These are phyloP conservation scores for Glaciozyma martinii DNA, from an alignment of 768 basidiomycete genomes.

Conservation along the genomic window DNA sequence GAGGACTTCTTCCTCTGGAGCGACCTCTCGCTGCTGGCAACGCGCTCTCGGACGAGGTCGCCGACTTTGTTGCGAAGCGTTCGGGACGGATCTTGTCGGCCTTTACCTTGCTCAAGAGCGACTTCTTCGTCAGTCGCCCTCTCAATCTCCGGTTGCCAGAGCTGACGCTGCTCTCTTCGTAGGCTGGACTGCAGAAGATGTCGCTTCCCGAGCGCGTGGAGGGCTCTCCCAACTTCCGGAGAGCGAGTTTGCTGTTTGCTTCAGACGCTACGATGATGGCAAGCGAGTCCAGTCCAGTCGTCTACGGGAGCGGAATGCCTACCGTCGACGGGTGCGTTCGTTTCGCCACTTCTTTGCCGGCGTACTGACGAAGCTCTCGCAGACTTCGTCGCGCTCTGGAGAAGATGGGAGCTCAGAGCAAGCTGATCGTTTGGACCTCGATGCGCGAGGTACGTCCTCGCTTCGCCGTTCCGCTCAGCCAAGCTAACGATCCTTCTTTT, in stretches of 20 bases:
- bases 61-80: conserved; percentile 71
- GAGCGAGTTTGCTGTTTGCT: conserved; percentile 50
- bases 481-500: not conserved
- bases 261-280: not conserved
- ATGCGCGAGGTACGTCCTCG: conserved; percentile 47
- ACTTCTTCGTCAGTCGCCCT: conserved; percentile 36
- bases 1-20: conserved; percentile 71
- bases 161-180: not conserved
- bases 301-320: conserved; percentile 74
- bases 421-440: conserved; percentile 85
- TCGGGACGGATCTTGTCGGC: conserved; percentile 79
- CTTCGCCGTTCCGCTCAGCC: not conserved
- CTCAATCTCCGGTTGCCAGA: not conserved
- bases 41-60: conserved; percentile 67
- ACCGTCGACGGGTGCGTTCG: conserved; percentile 66
- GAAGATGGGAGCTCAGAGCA: conserved; percentile 64
- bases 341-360: not conserved
- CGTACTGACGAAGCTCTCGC: not conserved
- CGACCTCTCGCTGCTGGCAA: conserved; percentile 35
- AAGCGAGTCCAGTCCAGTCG: not conserved
- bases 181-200: conserved; percentile 70
- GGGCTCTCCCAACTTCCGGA: conserved; percentile 87
- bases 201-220: conserved; percentile 92
- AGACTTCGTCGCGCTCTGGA: conserved; percentile 69
- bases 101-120: conserved; percentile 75